Evolutionary conservation across 1,139 yeast species (phyloP).

Genomic region (Nadsonia starkeyi-henricii): DNA sequence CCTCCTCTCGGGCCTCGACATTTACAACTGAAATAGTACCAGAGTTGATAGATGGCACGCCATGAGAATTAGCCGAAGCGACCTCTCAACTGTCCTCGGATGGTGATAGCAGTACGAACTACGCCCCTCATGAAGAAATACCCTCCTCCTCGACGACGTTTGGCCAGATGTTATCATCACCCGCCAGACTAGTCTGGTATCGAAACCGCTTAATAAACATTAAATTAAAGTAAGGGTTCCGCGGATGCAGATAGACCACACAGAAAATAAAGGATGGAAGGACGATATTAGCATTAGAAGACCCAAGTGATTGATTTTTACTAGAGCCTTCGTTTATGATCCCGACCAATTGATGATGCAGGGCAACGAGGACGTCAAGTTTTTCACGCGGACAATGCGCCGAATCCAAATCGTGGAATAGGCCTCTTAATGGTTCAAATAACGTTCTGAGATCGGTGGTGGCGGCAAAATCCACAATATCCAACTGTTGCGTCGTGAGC

Average conservation of each 20-base stretch:
- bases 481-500: conserved; percentile 17
- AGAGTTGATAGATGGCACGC: too few relatives aligned
- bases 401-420: conserved; percentile 15
- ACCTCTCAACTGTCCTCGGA: too few relatives aligned
- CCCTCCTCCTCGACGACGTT: neutral
- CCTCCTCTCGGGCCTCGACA: too few relatives aligned
- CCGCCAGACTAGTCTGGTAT: too few relatives aligned
- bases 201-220: too few relatives aligned
- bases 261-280: conserved; percentile 42
- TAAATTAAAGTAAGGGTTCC: conserved; percentile 42
- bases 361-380: conserved; percentile 25
- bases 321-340: too few relatives aligned
- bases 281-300: conserved; percentile 35
- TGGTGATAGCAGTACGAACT: neutral
- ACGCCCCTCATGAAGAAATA: neutral
- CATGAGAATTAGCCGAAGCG: too few relatives aligned
- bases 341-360: conserved; percentile 28
- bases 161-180: conserved; percentile 3
- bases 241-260: conserved; percentile 32
- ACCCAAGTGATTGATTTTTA: conserved; percentile 9
- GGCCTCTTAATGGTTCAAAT: conserved; percentile 16
- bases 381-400: conserved; percentile 28
- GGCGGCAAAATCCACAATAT: conserved; percentile 7
- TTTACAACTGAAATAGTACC: too few relatives aligned
- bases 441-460: conserved; percentile 9